These are phyloP conservation scores for Fusarium proliferatum DNA, from an alignment of 2,329 filamentous ascomycete genomes.

Conservation along the genomic window DNA sequence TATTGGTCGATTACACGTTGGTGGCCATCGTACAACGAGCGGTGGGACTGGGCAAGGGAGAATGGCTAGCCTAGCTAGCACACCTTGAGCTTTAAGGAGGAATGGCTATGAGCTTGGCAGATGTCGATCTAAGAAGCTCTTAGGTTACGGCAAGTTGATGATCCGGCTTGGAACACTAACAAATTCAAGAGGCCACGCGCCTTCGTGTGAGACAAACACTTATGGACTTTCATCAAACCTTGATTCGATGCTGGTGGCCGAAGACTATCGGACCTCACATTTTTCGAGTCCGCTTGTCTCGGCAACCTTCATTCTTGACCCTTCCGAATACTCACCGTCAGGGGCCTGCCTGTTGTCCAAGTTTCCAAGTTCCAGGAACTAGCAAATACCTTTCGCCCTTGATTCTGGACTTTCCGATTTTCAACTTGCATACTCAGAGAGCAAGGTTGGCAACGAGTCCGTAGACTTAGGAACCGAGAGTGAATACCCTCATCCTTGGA, in stretches of 20 bases:
- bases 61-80: background rate
- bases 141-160: constrained; percentile 29
- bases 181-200: background rate
- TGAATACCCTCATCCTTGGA: background rate
- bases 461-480: background rate
- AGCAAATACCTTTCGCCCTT: background rate
- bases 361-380: background rate
- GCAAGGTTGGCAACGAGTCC: background rate
- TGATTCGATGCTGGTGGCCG: constrained; percentile 6
- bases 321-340: background rate
- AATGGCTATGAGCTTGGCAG: constrained; percentile 34
- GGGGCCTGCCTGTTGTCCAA: background rate
- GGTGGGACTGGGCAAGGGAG: constrained; percentile 9
- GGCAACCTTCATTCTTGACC: background rate
- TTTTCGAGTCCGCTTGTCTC: background rate
- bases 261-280: constrained; percentile 27
- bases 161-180: constrained; percentile 38
- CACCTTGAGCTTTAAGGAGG: background rate
- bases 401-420: background rate
- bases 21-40: background rate
- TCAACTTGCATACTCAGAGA: background rate
- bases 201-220: constrained; percentile 5
- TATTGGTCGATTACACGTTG: background rate
- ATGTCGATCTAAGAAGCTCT: constrained; percentile 27
- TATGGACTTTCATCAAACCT: background rate